Evolutionary conservation across 1,284 basidiomycete species (phyloP).

Genomic region (Porphyrellus sp.): DNA sequence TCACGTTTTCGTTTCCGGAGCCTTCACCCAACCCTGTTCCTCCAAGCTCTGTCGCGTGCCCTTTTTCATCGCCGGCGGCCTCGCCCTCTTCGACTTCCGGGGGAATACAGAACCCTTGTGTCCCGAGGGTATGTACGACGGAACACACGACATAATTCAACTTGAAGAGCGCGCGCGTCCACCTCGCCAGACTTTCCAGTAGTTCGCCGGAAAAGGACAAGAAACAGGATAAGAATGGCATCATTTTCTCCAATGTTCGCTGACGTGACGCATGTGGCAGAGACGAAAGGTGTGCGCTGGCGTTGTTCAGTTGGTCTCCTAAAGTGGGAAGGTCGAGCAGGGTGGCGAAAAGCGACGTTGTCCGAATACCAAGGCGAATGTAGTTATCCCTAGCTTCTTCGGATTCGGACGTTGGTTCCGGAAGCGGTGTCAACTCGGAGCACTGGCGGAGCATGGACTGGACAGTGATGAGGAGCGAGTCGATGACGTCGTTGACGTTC

Average conservation of each 20-base stretch:
- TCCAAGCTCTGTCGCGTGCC: conserved; percentile 41
- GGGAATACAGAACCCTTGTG: conserved; percentile 92
- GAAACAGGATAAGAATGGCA: conserved; percentile 70
- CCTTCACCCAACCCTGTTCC: conserved; percentile 89
- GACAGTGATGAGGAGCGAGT: conserved; percentile 59
- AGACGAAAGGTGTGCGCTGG: conserved; percentile 28
- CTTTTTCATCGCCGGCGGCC: conserved; percentile 50
- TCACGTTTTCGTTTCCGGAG: conserved; percentile 80
- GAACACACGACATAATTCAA: conserved; percentile 78
- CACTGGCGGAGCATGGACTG: conserved; percentile 54
- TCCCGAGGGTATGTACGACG: conserved; percentile 71
- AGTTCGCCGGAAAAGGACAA: conserved; percentile 51
- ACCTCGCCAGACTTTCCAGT: conserved; percentile 53
- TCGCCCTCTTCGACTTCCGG: conserved; percentile 61
- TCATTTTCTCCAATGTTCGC: conserved; percentile 38
- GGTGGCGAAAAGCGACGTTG: conserved; percentile 37
- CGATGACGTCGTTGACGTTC: conserved; percentile 46
- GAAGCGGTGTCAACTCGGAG: conserved; percentile 22
- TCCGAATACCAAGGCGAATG: conserved; percentile 41
- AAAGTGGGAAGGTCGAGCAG: conserved; percentile 47
- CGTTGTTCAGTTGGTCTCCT: conserved; percentile 35
- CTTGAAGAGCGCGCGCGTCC: conserved; percentile 84
- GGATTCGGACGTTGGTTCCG: conserved; percentile 1
- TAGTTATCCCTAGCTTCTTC: conserved; percentile 37
- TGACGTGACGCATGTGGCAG: conserved; percentile 33